Evolutionary conservation across 2,329 filamentous ascomycete genomes (phyloP), one percentile per base, ranked within the genome.

Genomic region (Colletotrichum agaves): DNA sequence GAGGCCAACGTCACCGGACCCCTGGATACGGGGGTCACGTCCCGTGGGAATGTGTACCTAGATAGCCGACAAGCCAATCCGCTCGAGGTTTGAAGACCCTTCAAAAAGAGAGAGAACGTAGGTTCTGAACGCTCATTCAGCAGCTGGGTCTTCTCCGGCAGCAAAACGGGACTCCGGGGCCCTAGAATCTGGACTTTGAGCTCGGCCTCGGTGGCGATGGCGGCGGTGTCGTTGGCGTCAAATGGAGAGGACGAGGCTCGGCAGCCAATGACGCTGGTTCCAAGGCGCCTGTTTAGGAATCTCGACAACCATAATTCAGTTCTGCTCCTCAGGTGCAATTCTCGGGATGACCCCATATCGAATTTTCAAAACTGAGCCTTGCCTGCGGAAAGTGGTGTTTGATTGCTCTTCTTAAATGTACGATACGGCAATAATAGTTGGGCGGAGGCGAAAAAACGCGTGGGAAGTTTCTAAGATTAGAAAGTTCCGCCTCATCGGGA

Each of bases 401-500:
- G 15, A 31, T 35, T 19, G 31, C n/a, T 37, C 43, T n/a, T n/a
- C n/a, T n/a, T n/a, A 19, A 56, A 21, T 15, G 23, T 56, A 43
- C 35, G 19, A 41, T 23, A 43, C 23, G 5, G 11, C 31, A 21
- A n/a, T n/a, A n/a, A n/a, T n/a, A n/a, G n/a, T 21, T 27, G 17
- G 46, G 37, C 7, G 21, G 15, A 19, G 47, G 47, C 35, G 19
- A 17, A 17, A 43, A 35, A 46, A 50, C 15, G 52, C 19, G 12
- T 23, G 27, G 21, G 47, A 31, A n/a, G 27, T n/a, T 67, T 64
- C 60, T 64, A 67, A 67, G 55, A 47, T 67, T 64, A 64, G 61
- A 59, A 37, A 43, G 33, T 59, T 33, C 19, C 53, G 61, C 61
- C 41, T 53, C 13, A 11, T 60, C 33, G 27, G 41, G 49, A 11